Evolutionary conservation across 495 filamentous ascomycete species (phyloP).

Genomic region (Podospora conica): DNA sequence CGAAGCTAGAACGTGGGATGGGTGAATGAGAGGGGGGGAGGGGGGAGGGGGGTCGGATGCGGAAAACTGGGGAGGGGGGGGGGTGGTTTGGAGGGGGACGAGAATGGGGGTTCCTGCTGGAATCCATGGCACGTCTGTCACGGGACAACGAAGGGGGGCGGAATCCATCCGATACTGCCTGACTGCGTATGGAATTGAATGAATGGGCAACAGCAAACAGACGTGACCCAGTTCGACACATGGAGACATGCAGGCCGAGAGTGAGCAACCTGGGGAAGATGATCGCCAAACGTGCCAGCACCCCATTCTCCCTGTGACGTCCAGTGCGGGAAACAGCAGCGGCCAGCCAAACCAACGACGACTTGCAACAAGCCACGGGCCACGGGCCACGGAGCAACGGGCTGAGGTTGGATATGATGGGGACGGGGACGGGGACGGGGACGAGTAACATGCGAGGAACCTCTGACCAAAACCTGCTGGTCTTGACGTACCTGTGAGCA

Average conservation of each 20-base stretch:
- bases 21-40: constrained; percentile 20
- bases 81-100: constrained; percentile 12
- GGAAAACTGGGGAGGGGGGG: constrained; percentile 17
- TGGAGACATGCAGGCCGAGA: not conserved
- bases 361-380: not conserved
- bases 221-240: not conserved
- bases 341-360: not conserved
- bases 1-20: constrained; percentile 29
- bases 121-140: constrained; percentile 6
- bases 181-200: constrained; percentile 10
- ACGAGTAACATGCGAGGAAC: too few species aligned
- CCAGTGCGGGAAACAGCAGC: too few species aligned
- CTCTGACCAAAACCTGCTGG: too few species aligned
- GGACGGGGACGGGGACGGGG: too few species aligned
- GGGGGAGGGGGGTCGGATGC: constrained; percentile 18
- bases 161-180: too few species aligned
- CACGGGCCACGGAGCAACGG: not conserved
- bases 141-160: constrained; percentile 6
- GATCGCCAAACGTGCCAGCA: not conserved
- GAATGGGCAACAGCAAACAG: not conserved
- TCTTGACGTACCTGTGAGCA: not conserved
- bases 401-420: not conserved
- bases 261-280: not conserved
- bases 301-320: not conserved
- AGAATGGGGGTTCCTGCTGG: constrained; percentile 19